Base-by-base conservation (phyloP, 345 rosid species). In the Salix udensis region DNA sequence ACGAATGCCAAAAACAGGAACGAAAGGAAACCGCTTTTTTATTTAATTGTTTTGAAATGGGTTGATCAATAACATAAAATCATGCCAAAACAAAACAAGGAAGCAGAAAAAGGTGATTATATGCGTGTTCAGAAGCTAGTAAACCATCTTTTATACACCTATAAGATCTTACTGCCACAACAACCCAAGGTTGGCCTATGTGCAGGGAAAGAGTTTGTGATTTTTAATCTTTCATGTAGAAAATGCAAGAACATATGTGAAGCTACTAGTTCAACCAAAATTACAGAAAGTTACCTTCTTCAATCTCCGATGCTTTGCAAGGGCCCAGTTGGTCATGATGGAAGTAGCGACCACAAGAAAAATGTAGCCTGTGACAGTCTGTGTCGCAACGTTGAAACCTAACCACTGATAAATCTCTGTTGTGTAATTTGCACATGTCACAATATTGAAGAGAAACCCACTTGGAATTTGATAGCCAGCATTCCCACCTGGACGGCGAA, bases 241-340 rank as follows among this genome's bases (percentile, higher is more conserved):
- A 68, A 62, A 48, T 37, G 30, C 34, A 68, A 68, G 50, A 44
- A 42, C 11, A 39, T 61, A 55, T 26, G 55, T 46, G 58, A 55
- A 76, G 52, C 26, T 23, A 2, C 40, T 7, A 11, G 62, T 23
- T 53, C 62, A 68, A 40, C 53, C 21, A 30, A 42, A n/a, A 66
- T 36, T 8, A 48, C 14, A 53, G 62, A 61, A 18, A 16, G 19
- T 76, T 87, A 93, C 99, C 98, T 96, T 92, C 85, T 82, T 93
- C 88, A 96, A 78, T 50, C 98, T 91, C 18, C 90, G 87, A 80
- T 96, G 99, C 90, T 96, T 96, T 61, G 95, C 89, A 52, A 96
- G 93, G 75, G 99, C 99, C 99, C 99, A 96, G 31, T 94, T 96
- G 70, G 95, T 91, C 99, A 96, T 96, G 85, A 94, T 96, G 30